Conservation (phyloP, 768 basidiomycete species). For the Boletus subparvulus region DNA sequence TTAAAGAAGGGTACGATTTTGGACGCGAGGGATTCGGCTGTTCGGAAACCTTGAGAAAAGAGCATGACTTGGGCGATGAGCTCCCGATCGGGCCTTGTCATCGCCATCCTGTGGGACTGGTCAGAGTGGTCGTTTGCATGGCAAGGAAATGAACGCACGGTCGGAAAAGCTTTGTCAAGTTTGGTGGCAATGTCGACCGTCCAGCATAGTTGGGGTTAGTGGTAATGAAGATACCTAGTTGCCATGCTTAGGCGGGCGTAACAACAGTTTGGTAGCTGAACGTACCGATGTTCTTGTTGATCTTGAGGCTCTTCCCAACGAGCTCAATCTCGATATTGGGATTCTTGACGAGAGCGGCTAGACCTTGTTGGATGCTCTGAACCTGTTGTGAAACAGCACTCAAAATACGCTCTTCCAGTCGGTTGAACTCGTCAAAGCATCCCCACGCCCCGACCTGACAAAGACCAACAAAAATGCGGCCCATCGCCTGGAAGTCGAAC, state of each 20-base stretch:
- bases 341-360: conserved; percentile 79
- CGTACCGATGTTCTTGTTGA: conserved; percentile 90
- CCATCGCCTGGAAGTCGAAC: conserved; percentile 99
- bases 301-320: conserved; percentile 89
- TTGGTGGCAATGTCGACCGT: conserved; percentile 86
- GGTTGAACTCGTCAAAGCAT: conserved; percentile 97
- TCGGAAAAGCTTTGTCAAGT: conserved; percentile 89
- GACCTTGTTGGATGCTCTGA: conserved; percentile 95
- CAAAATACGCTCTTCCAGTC: conserved; percentile 95
- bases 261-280: neutral
- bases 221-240: conserved; percentile 91
- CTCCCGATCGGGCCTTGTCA: conserved; percentile 98
- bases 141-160: conserved; percentile 54
- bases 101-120: conserved; percentile 75
- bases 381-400: conserved; percentile 99
- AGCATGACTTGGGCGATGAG: conserved; percentile 99
- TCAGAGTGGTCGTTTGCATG: conserved; percentile 3
- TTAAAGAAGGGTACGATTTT: conserved; percentile 99
- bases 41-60: conserved; percentile 98
- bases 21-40: conserved; percentile 94
- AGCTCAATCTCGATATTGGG: conserved; percentile 91
- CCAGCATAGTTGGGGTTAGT: conserved; percentile 99
- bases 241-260: conserved; percentile 7
- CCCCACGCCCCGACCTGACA: conserved; percentile 99
- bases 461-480: conserved; percentile 96